A percentile compares a stretch with the other conserved stretches of the same genome.
phyloP scores from a whole-genome alignment of 345 rosid genomes.

The Dovyalis caffra region DNA sequence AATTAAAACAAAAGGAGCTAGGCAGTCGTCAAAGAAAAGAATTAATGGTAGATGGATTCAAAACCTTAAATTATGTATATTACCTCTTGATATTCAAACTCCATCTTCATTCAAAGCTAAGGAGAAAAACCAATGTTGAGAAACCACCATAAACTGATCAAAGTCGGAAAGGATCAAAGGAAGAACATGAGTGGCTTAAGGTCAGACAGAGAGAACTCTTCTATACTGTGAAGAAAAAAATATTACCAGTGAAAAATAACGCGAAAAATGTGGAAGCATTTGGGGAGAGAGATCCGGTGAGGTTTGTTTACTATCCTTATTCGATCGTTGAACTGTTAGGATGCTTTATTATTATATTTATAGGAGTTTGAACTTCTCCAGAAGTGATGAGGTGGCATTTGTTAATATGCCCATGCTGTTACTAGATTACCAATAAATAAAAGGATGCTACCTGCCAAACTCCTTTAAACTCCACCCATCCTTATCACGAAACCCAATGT shows the following conservation, averaged over 20 bases:
- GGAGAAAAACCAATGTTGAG: background rate
- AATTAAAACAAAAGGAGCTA: background rate
- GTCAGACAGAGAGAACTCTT: background rate
- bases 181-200: background rate
- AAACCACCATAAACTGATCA: background rate
- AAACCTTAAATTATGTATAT: background rate
- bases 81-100: slow-evolving; percentile 51
- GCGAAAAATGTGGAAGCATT: background rate
- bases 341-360: background rate
- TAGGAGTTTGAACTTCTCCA: background rate
- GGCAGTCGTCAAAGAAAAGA: too few species aligned
- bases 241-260: background rate
- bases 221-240: background rate
- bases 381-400: background rate
- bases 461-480: too few species aligned
- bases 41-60: background rate
- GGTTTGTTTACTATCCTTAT: background rate
- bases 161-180: background rate
- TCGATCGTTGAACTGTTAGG: background rate
- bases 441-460: too few species aligned
- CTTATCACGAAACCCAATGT: too few species aligned
- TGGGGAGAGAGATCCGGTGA: background rate
- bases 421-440: too few species aligned
- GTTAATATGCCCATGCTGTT: background rate
- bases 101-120: slow-evolving; percentile 26